Conservation (phyloP, 352 stramenopile species). For the Globisporangium emineosum region DNA sequence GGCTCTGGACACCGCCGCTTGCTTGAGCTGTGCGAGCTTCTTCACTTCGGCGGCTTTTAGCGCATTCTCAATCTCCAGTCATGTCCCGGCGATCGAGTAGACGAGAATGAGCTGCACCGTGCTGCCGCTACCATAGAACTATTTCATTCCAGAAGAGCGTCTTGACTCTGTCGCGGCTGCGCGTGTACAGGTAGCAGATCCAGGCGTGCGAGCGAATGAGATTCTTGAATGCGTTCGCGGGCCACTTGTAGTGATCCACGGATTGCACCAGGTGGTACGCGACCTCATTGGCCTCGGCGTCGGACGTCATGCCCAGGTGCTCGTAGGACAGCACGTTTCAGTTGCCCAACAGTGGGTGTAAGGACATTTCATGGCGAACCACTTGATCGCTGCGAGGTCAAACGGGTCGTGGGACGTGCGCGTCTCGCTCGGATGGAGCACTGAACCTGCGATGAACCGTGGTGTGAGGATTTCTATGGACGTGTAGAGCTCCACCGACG, state of each 20-base stretch:
- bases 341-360: no score
- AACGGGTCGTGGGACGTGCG: conserved; percentile 29
- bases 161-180: conserved; percentile 29
- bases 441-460: conserved; percentile 25
- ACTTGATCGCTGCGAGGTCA: conserved; percentile 45
- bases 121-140: conserved; percentile 24
- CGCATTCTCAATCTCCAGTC: conserved; percentile 16
- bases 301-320: conserved; percentile 43
- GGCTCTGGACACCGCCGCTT: neutral
- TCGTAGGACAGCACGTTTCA: conserved; percentile 44
- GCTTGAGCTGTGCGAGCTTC: neutral
- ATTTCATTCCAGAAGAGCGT: conserved; percentile 32
- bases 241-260: conserved; percentile 50
- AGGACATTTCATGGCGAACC: no score
- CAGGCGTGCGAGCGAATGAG: conserved; percentile 45
- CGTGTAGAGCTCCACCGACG: conserved; percentile 27
- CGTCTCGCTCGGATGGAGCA: conserved; percentile 29
- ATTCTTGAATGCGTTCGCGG: conserved; percentile 36
- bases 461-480: conserved; percentile 34
- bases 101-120: conserved; percentile 4
- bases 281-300: conserved; percentile 39
- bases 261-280: conserved; percentile 54
- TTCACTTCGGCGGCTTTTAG: conserved; percentile 10
- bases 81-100: conserved; percentile 21
- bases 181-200: conserved; percentile 42